Base-by-base conservation (phyloP, 2,329 filamentous ascomycete species). In the Periglandula ipomoeae region DNA sequence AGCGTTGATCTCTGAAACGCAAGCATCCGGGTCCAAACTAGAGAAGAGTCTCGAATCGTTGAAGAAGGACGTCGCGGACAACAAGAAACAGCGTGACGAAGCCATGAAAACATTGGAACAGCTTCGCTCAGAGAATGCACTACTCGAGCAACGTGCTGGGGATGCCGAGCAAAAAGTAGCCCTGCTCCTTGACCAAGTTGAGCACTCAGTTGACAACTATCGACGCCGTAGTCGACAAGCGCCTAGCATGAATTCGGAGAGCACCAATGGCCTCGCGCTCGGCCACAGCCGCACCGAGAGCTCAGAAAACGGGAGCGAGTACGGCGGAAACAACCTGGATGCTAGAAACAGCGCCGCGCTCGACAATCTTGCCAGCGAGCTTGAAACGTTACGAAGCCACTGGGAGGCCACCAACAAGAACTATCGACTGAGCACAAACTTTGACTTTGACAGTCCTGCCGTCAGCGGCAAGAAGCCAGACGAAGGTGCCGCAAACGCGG, bases 331-430 rank as follows among this genome's bases (percentile, higher is more conserved):
- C 52, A 65, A 61, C 20, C 58, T 65, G 30, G 71, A 78, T 48
- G 71, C 68, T 46, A 72, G 79, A 55, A 78, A 81, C 63, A 80
- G 77, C 59, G 72, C 70, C 56, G 91, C 90, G 3, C 77, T 98
- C 19, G 93, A 98, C 66, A 93, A 85, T 55, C 79, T 98, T 22
- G 91, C 93, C 10, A 89, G 81, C 54, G 93, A 98, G 70, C 81
- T 98, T 7, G 93, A 98, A 64, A 86, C 87, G 11, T 75, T 98
- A 43, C 82, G 91, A 46, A 87, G 76, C 46, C 90, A 96, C 59
- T 98, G 93, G 93, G 89, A 97, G 69, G 88, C 85, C 35, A 95
- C 89, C 11, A 96, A 91, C 70, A 93, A 94, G 67, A 94, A 88
- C 60, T 96, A 97, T 66, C 85, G 93, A 22, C 72, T 96, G 40